Base-by-base conservation (phyloP, 2,329 filamentous ascomycete genomes). In the Hirsutella rhossiliensis region DNA sequence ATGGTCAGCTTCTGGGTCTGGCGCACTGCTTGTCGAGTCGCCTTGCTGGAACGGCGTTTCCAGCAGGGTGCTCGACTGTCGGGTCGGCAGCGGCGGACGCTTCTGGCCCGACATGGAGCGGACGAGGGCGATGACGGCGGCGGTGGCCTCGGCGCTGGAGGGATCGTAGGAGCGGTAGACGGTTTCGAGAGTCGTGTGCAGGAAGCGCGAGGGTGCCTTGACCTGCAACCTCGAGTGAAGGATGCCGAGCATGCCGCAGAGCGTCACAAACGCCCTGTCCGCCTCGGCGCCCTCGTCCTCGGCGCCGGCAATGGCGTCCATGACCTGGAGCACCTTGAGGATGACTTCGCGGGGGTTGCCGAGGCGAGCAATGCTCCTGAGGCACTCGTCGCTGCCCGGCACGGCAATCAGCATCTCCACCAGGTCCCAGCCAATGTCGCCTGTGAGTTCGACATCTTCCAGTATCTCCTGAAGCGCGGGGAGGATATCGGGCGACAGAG, bases 301-400 rank as follows among this genome's bases (percentile, higher is more conserved):
- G 2, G 62, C 63, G 2, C 59, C 56, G 38, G 62, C 59, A 5
- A 63, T 60, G 40, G 76, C 71, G 42, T 83, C 76, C 48, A 92
- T 67, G 13, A 78, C 76, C 59, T 89, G 84, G 23, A 86, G 80
- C 28, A 87, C 78, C 58, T 89, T 89, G 53, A 92, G 69, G 47
- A 90, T 82, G 39, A 88, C 83, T 61, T 92, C 86, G 42, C 85
- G 72, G 1, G 86, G 86, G 57, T 90, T 92, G 42, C 85, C 86
- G 34, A 87, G 70, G 20, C 80, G 75, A 29, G 85, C 85, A 43
- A 90, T 80, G 28, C 81, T 84, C 57, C 82, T 76, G 15, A 90
- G 69, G 56, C 85, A 88, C 40, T 71, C 62, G 52, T 84, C 79
- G n/a, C 80, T 82, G 12, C 73, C 78, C 1, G 83, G 71, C 5